phyloP scores from a whole-genome alignment of 169 alveolate species.

The Plasmodium yoelii region DNA sequence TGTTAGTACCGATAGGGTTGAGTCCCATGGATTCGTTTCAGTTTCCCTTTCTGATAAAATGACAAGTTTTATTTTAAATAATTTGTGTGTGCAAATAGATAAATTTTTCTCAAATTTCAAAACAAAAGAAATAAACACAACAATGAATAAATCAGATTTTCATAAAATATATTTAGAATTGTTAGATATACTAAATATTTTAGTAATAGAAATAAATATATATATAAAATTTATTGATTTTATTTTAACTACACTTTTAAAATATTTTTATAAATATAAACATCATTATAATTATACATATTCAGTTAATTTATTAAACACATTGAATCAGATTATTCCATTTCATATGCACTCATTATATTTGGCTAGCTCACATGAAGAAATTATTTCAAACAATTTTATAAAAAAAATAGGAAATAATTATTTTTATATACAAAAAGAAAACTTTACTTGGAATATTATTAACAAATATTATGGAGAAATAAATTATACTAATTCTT shows the following conservation, averaged over 20 bases:
- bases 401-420: constrained; percentile 9
- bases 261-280: constrained; percentile 22
- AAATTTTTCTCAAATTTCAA: background rate
- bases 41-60: constrained; percentile 6
- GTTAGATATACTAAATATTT: constrained; percentile 32
- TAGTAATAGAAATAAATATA: constrained; percentile 17
- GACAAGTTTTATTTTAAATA: constrained; percentile 22
- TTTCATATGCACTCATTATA: constrained; percentile 2
- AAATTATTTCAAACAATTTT: background rate
- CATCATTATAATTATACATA: constrained; percentile 62
- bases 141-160: constrained; percentile 19
- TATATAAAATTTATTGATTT: constrained; percentile 24
- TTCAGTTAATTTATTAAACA: constrained; percentile 27
- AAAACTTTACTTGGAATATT: constrained; percentile 30
- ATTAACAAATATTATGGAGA: constrained; percentile 41
- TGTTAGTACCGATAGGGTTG: too few relatives aligned
- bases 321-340: constrained; percentile 24
- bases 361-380: background rate
- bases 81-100: constrained; percentile 25
- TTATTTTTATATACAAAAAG: constrained; percentile 53
- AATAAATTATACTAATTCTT: background rate
- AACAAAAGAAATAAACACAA: background rate
- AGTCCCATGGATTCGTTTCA: too few relatives aligned
- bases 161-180: constrained; percentile 35
- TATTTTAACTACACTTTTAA: constrained; percentile 20